A percentile compares a stretch with the other conserved stretches of the same genome.
Conservation (phyloP, 2,329 filamentous ascomycete species). For the Huntiella omanensis region DNA sequence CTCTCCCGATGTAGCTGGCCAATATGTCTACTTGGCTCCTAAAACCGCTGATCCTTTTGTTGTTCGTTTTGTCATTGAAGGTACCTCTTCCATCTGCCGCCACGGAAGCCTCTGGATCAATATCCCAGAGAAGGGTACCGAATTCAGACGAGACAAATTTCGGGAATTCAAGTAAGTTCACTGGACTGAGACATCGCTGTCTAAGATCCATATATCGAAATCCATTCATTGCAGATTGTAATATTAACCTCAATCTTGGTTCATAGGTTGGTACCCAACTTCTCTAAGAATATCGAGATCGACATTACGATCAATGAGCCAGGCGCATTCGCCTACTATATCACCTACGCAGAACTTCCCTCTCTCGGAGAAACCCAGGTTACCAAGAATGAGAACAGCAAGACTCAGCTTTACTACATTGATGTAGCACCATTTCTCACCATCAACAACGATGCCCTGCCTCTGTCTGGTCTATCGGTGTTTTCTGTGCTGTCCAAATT, state of each 20-base stretch:
- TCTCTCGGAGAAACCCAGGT: constrained; percentile 39
- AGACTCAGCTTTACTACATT: constrained; percentile 72
- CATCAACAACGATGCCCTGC: constrained; percentile 55
- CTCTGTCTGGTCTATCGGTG: constrained; percentile 71
- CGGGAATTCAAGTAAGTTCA: constrained; percentile 69
- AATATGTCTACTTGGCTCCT: constrained; percentile 81
- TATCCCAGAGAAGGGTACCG: constrained; percentile 56
- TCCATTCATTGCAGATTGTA: too few species aligned
- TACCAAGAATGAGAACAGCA: constrained; percentile 23
- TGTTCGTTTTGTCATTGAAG: constrained; percentile 79
- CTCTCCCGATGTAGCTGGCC: constrained; percentile 69
- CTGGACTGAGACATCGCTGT: too few species aligned
- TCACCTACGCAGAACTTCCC: constrained; percentile 75
- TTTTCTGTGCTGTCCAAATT: constrained; percentile 96
- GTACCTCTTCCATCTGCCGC: constrained; percentile 86
- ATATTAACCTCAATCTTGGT: too few species aligned
- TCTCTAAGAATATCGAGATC: constrained; percentile 80
- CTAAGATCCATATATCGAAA: too few species aligned
- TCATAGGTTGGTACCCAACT: constrained; percentile 64
- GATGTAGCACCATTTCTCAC: constrained; percentile 72
- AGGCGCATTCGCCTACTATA: constrained; percentile 87
- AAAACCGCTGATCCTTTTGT: constrained; percentile 53
- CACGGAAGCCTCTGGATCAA: constrained; percentile 95
- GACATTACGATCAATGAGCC: constrained; percentile 68
- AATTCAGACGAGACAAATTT: constrained; percentile 64